A percentile compares a stretch with the other conserved stretches of the same genome.
Conservation (phyloP, 23 red algal species). For the Gracilaria gracilis region DNA sequence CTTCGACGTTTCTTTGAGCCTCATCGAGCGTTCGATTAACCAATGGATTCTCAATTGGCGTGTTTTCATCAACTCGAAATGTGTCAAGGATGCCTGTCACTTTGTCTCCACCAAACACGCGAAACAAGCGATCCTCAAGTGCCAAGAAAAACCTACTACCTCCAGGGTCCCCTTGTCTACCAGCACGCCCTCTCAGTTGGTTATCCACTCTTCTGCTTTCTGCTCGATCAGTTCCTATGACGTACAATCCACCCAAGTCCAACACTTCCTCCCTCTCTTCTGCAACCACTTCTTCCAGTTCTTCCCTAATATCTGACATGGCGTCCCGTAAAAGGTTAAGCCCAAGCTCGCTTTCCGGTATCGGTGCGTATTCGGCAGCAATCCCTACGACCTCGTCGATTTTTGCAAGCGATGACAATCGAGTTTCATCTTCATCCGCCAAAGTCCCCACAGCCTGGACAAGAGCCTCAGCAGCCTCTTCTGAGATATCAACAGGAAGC, state of each 20-base stretch:
- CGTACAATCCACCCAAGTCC: conserved; percentile 89
- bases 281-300: conserved; percentile 60
- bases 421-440: neutral
- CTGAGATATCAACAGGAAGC: conserved; percentile 56
- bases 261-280: conserved; percentile 83
- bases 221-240: conserved; percentile 96
- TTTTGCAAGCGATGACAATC: conserved; percentile 9
- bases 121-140: conserved; percentile 92
- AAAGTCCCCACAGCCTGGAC: conserved; percentile 7
- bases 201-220: conserved; percentile 96
- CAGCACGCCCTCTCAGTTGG: conserved; percentile 95
- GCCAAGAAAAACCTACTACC: conserved; percentile 93
- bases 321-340: conserved; percentile 45
- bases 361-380: conserved; percentile 60
- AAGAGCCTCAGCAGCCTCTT: conserved; percentile 38
- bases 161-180: conserved; percentile 97
- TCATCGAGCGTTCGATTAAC: conserved; percentile 83
- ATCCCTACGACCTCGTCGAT: conserved; percentile 75
- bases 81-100: conserved; percentile 84
- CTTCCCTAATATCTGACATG: conserved; percentile 36
- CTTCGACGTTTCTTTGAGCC: conserved; percentile 85
- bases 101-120: conserved; percentile 93
- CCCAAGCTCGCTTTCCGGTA: conserved; percentile 37
- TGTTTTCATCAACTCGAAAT: conserved; percentile 90
- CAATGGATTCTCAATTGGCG: conserved; percentile 91